Evolutionary conservation across 352 stramenopile species (phyloP).

Genomic region (Thraustotheca clavata): DNA sequence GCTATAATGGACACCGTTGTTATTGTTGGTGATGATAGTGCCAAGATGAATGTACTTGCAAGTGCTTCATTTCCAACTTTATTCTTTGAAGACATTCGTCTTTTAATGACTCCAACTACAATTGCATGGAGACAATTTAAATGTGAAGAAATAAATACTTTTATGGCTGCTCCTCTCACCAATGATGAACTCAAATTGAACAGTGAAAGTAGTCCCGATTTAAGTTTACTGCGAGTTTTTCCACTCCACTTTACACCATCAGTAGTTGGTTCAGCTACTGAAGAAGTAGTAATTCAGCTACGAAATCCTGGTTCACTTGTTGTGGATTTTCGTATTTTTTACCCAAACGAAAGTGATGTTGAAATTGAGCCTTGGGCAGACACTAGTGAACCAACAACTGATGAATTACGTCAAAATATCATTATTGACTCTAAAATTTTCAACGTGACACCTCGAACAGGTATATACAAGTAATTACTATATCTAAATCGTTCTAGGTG

Average conservation of each 20-base stretch:
- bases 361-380: slow-evolving; percentile 92
- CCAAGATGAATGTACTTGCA: slow-evolving; percentile 26
- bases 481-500: slow-evolving; percentile 14
- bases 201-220: slow-evolving; percentile 19
- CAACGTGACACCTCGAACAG: slow-evolving; percentile 39
- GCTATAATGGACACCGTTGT: slow-evolving; percentile 23
- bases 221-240: slow-evolving; percentile 35
- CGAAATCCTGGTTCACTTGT: slow-evolving; percentile 81
- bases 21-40: neutral
- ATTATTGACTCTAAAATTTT: slow-evolving; percentile 81
- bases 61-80: slow-evolving; percentile 80
- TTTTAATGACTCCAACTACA: slow-evolving; percentile 40
- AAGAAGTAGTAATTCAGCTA: slow-evolving; percentile 71
- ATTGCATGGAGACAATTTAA: slow-evolving; percentile 68
- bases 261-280: slow-evolving; percentile 34
- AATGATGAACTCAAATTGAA: slow-evolving; percentile 32
- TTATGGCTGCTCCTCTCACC: slow-evolving; percentile 40
- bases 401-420: slow-evolving; percentile 58
- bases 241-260: slow-evolving; percentile 73
- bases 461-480: slow-evolving; percentile 22
- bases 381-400: slow-evolving; percentile 71
- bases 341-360: slow-evolving; percentile 87
- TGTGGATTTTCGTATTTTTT: slow-evolving; percentile 74
- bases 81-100: slow-evolving; percentile 73
- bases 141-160: slow-evolving; percentile 61